Evolutionary conservation across 345 rosid genomes (phyloP).

Genomic region (Citrus hindsii): DNA sequence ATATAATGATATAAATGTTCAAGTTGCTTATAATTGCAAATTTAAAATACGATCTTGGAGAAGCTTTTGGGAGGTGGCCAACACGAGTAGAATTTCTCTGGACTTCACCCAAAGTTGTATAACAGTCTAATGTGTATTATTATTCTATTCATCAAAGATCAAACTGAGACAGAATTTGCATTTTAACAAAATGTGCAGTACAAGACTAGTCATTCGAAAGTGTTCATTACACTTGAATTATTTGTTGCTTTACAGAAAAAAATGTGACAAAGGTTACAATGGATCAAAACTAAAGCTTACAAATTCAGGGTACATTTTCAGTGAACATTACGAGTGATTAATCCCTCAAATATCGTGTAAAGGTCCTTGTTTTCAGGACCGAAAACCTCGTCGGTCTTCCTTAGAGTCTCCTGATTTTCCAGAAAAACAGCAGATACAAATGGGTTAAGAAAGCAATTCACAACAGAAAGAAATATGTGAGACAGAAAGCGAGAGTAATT

Average conservation of each 20-base stretch:
- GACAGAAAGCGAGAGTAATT: background rate
- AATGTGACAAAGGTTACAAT: slow-evolving; percentile 2
- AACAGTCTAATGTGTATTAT: background rate
- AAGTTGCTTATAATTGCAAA: background rate
- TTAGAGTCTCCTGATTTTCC: slow-evolving; percentile 62
- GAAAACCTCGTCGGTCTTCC: slow-evolving; percentile 85
- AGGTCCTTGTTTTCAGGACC: slow-evolving; percentile 84
- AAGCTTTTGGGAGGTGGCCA: background rate
- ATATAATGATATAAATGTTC: background rate
- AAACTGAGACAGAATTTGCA: background rate
- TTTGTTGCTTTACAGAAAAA: slow-evolving; percentile 21
- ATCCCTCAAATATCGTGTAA: slow-evolving; percentile 65
- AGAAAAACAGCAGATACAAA: background rate
- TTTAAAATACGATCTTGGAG: background rate
- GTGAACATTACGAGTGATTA: slow-evolving; percentile 72
- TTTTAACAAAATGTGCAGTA: background rate
- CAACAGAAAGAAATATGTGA: background rate
- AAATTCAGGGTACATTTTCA: slow-evolving; percentile 19
- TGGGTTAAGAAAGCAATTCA: background rate
- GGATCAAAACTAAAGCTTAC: background rate
- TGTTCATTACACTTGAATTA: background rate
- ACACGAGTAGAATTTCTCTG: background rate
- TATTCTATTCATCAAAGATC: background rate
- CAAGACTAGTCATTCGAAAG: background rate
- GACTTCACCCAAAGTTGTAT: background rate